Evolutionary conservation across 768 basidiomycete species (phyloP).

Genomic region (Lentinula sp.): DNA sequence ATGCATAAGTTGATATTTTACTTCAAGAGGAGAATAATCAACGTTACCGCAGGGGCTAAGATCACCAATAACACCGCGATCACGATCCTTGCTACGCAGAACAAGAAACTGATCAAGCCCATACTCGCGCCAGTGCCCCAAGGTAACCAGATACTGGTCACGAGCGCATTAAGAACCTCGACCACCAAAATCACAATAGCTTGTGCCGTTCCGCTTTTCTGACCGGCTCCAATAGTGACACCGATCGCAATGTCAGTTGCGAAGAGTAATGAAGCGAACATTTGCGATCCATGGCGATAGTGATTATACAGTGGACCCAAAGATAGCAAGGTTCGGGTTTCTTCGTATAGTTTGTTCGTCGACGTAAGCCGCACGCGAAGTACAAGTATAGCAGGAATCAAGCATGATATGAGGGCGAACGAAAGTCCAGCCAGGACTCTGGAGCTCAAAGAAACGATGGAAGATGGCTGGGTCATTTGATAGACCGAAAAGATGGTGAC

Average conservation of each 20-base stretch:
- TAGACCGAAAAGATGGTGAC: slow-evolving; percentile 90
- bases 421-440: slow-evolving; percentile 77
- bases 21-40: not conserved
- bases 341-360: slow-evolving; percentile 90
- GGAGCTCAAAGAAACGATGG: slow-evolving; percentile 48
- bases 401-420: slow-evolving; percentile 73
- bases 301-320: slow-evolving; percentile 94
- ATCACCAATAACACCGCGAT: slow-evolving; percentile 88
- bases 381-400: slow-evolving; percentile 70
- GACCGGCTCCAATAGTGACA: slow-evolving; percentile 82
- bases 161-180: slow-evolving; percentile 81
- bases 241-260: slow-evolving; percentile 79
- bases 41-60: slow-evolving; percentile 70
- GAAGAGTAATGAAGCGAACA: slow-evolving; percentile 81
- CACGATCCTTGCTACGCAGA: slow-evolving; percentile 87
- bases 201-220: slow-evolving; percentile 86
- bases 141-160: slow-evolving; percentile 91
- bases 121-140: slow-evolving; percentile 97
- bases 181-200: slow-evolving; percentile 85
- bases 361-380: slow-evolving; percentile 74
- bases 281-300: slow-evolving; percentile 85
- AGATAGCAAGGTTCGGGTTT: slow-evolving; percentile 84
- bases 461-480: slow-evolving; percentile 61
- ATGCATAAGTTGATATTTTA: slow-evolving; percentile 2
- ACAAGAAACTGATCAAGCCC: slow-evolving; percentile 92